Conservation (phyloP, 306 rosid genomes). For the Gillenia trifoliata region DNA sequence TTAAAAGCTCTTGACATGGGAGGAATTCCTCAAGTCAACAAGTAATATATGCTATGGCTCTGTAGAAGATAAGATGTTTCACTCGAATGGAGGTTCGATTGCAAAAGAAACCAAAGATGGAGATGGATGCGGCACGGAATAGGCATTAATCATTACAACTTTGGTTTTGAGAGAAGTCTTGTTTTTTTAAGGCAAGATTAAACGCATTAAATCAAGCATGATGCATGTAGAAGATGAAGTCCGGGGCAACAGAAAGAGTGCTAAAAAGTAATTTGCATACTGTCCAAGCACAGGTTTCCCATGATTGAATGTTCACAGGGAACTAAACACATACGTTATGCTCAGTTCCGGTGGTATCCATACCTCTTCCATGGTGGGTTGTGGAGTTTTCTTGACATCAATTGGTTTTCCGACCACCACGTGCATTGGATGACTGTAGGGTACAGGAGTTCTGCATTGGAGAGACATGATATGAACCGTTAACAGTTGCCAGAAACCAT, state of each 20-base stretch:
- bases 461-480: not conserved
- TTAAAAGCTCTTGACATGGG: not conserved
- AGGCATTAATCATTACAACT: not conserved
- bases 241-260: not conserved
- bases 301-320: not conserved
- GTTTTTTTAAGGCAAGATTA: too few species aligned
- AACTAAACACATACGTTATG: not conserved
- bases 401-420: constrained; percentile 88
- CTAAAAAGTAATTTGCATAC: not conserved
- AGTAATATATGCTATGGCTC: not conserved
- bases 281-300: not conserved
- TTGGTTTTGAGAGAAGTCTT: not conserved
- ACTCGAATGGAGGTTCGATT: not conserved
- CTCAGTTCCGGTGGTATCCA: not conserved
- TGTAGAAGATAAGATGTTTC: not conserved
- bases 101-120: not conserved
- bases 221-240: not conserved
- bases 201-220: not conserved
- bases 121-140: not conserved
- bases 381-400: constrained; percentile 57
- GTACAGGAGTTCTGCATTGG: constrained; percentile 69
- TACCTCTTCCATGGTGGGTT: constrained; percentile 65
- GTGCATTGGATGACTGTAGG: constrained; percentile 63
- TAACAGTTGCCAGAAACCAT: not conserved
- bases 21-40: not conserved